A percentile compares a stretch with the other conserved stretches of the same genome.
Conservation (phyloP, 2,329 filamentous ascomycete genomes). For the Penicillium glabrum region DNA sequence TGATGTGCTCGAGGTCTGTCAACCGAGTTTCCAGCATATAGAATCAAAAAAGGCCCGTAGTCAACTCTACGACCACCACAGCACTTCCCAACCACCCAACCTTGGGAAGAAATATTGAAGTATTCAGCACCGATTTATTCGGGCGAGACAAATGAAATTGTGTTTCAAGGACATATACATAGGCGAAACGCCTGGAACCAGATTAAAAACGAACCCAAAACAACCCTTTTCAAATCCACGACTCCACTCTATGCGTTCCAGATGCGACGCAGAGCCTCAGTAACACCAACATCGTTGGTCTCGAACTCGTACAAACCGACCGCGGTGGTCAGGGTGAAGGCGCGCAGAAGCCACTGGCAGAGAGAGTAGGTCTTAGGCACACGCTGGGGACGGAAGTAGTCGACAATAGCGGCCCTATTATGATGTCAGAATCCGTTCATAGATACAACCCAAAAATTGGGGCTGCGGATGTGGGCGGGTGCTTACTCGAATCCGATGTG, state of each 20-base stretch:
- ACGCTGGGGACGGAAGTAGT: constrained; percentile 78
- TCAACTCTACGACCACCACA: too few species aligned
- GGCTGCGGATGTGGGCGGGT: neutral
- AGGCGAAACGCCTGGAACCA: constrained; percentile 32
- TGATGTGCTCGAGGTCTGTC: too few species aligned
- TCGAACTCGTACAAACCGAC: constrained; percentile 97
- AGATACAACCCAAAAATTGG: neutral
- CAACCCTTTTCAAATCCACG: constrained; percentile 23
- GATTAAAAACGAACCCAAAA: constrained; percentile 27
- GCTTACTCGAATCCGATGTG: constrained; percentile 88
- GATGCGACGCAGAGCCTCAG: constrained; percentile 81
- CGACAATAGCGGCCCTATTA: constrained; percentile 69
- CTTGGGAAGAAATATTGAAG: constrained; percentile 2
- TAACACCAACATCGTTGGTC: constrained; percentile 95
- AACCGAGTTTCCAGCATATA: neutral
- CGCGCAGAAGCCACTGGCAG: constrained; percentile 77
- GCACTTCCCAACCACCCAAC: neutral
- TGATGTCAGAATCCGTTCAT: constrained; percentile 12
- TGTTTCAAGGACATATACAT: constrained; percentile 33
- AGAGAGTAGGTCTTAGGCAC: constrained; percentile 66
- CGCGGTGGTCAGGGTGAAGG: constrained; percentile 75
- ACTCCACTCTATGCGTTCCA: constrained; percentile 67
- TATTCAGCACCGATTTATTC: constrained; percentile 15
- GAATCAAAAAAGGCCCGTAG: neutral
- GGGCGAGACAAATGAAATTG: constrained; percentile 24